Percentiles rank a stretch among this genome's conserved stretches.
Evolutionary conservation across 148 eudicot species (phyloP).

Genomic region (Tetragonia tetragonoides): DNA sequence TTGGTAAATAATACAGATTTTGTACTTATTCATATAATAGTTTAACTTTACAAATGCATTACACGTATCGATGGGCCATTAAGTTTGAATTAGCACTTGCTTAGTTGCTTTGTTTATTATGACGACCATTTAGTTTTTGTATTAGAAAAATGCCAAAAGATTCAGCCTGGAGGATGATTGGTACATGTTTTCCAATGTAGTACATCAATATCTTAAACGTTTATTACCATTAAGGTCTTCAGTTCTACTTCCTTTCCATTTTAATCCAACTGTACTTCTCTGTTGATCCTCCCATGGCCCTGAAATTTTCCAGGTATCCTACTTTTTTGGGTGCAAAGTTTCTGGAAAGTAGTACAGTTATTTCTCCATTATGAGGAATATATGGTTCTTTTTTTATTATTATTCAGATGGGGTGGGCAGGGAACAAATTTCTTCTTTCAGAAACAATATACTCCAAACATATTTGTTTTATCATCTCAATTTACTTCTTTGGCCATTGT

Average conservation of each 20-base stretch:
- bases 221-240: constrained; percentile 22
- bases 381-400: constrained; percentile 10
- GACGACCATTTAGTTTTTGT: background rate
- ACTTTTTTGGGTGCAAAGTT: constrained; percentile 13
- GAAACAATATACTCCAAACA: constrained; percentile 6
- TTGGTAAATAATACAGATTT: background rate
- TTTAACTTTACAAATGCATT: constrained; percentile 12
- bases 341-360: constrained; percentile 15
- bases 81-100: constrained; percentile 10
- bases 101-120: constrained; percentile 12
- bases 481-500: background rate
- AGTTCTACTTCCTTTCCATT: constrained; percentile 21
- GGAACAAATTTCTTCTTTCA: constrained; percentile 12
- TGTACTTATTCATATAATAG: background rate
- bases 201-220: constrained; percentile 12
- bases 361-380: background rate
- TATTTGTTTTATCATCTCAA: constrained; percentile 1
- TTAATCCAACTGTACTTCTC: background rate
- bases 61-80: constrained; percentile 11
- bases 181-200: constrained; percentile 7
- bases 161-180: constrained; percentile 5
- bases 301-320: constrained; percentile 17
- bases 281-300: background rate
- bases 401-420: background rate
- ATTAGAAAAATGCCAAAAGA: constrained; percentile 12